Conservation (phyloP, 1,284 basidiomycete genomes). For the Ceratobasidium sp. region DNA sequence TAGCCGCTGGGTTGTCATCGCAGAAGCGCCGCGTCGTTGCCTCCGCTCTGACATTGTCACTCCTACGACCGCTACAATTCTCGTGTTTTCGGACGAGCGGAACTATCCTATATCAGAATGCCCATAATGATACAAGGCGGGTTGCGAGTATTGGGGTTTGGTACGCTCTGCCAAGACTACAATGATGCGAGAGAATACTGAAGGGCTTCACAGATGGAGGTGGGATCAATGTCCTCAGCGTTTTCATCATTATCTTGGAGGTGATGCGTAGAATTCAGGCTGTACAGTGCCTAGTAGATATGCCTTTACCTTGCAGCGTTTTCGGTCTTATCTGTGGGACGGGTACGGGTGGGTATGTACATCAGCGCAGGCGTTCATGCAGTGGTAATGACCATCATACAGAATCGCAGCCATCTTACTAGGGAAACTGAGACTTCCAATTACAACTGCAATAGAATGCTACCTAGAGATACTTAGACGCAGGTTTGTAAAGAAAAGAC, state of each 20-base stretch:
- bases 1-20: too few species aligned
- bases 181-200: too few species aligned
- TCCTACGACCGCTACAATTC: too few species aligned
- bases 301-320: slow-evolving; percentile 49
- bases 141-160: too few species aligned
- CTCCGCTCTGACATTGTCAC: too few species aligned
- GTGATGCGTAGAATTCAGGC: slow-evolving; percentile 20
- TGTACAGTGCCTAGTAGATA: neutral
- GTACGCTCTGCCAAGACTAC: too few species aligned
- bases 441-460: slow-evolving; percentile 50
- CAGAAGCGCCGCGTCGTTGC: too few species aligned
- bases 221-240: too few species aligned
- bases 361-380: neutral
- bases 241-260: neutral
- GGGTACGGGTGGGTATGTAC: slow-evolving; percentile 48
- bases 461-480: slow-evolving; percentile 47
- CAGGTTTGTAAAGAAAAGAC: slow-evolving; percentile 5
- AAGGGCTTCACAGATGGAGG: too few species aligned
- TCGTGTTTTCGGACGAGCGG: too few species aligned
- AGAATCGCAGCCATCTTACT: slow-evolving; percentile 53
- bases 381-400: neutral
- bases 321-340: slow-evolving; percentile 55
- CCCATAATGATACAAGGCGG: too few species aligned
- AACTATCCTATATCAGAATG: too few species aligned
- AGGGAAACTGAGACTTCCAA: slow-evolving; percentile 52